phyloP scores from a whole-genome alignment of 805 yeast genomes.

The Lachancea cidri region DNA sequence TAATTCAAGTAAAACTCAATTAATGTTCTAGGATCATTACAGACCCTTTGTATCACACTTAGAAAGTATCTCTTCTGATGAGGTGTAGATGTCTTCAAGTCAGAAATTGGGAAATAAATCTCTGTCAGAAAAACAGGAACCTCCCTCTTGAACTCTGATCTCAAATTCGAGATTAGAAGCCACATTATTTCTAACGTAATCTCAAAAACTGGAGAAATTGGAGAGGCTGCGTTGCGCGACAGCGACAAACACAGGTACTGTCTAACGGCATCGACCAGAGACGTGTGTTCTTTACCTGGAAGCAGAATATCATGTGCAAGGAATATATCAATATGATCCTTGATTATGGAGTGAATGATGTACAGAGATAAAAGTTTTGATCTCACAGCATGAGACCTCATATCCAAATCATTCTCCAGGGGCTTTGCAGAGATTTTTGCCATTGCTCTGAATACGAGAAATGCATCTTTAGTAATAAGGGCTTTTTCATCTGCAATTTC shows the following conservation, averaged over 20 bases:
- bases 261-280: slow-evolving; percentile 73
- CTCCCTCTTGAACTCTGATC: slow-evolving; percentile 86
- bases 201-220: slow-evolving; percentile 87
- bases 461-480: slow-evolving; percentile 80
- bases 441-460: slow-evolving; percentile 88
- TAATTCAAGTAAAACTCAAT: slow-evolving; percentile 92
- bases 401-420: slow-evolving; percentile 72
- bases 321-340: slow-evolving; percentile 80
- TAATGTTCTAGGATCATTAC: slow-evolving; percentile 83
- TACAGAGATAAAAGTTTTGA: slow-evolving; percentile 87
- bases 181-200: slow-evolving; percentile 89
- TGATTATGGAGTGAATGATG: slow-evolving; percentile 77
- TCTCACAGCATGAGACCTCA: slow-evolving; percentile 88
- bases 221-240: slow-evolving; percentile 89
- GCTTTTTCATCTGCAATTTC: slow-evolving; percentile 51
- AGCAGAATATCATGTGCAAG: slow-evolving; percentile 52
- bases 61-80: slow-evolving; percentile 90
- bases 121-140: slow-evolving; percentile 91
- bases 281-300: slow-evolving; percentile 48
- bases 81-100: slow-evolving; percentile 82
- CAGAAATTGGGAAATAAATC: slow-evolving; percentile 90
- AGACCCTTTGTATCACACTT: slow-evolving; percentile 71
- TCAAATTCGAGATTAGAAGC: slow-evolving; percentile 74
- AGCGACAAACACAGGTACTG: slow-evolving; percentile 78
- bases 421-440: slow-evolving; percentile 85